Percentiles rank a stretch among this genome's conserved stretches.
These are phyloP conservation scores for Mycena maculata DNA, from an alignment of 768 basidiomycete species.

Conservation along the genomic window DNA sequence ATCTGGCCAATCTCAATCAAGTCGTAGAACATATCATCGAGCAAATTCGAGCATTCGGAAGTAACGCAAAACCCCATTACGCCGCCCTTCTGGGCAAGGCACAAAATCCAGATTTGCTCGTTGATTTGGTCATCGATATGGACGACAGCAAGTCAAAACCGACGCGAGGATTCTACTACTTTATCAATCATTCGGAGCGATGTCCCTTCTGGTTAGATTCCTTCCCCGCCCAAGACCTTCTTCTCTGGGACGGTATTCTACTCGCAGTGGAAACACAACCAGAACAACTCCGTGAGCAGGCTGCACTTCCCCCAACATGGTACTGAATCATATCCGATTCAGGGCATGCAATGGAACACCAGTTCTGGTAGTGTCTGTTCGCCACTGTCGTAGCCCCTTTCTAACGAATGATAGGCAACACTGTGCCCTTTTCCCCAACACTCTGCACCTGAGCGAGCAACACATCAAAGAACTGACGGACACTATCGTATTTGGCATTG, in stretches of 20 bases:
- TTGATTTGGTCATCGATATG: constrained; percentile 21
- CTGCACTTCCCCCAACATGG: neutral
- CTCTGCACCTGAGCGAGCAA: neutral
- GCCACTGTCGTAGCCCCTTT: no score
- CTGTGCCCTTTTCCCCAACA: constrained; percentile 22
- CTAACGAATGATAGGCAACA: constrained; percentile 9
- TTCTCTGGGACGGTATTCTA: neutral
- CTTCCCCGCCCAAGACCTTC: constrained; percentile 38
- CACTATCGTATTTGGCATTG: constrained; percentile 10
- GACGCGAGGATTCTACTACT: constrained; percentile 49
- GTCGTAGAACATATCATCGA: constrained; percentile 10
- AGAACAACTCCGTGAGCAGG: constrained; percentile 14
- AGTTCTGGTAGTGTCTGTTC: constrained; percentile 27
- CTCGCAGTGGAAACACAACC: neutral
- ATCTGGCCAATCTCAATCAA: neutral
- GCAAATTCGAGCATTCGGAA: neutral
- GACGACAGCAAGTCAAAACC: neutral
- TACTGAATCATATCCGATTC: neutral
- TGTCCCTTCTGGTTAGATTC: constrained; percentile 55
- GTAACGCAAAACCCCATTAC: neutral
- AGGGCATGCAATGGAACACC: constrained; percentile 31
- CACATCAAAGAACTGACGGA: constrained; percentile 10
- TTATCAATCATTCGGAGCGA: constrained; percentile 49
- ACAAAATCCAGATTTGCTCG: constrained; percentile 3
- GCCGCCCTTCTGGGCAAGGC: constrained; percentile 11